Conservation (phyloP, 768 basidiomycete genomes). For the Boletus bicolor region DNA sequence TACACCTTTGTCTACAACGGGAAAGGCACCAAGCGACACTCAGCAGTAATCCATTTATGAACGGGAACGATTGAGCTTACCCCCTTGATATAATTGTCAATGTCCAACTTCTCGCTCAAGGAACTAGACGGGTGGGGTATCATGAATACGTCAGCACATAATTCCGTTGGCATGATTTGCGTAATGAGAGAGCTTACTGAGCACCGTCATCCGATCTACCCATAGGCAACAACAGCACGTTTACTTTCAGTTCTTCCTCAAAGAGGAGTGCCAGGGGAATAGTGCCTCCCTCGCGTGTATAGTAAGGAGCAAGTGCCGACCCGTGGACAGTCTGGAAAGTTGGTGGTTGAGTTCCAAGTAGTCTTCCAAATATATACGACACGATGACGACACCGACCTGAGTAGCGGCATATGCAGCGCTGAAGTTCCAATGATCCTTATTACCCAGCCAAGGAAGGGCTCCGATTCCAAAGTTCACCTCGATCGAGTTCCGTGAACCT, state of each 20-base stretch:
- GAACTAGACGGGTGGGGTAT: constrained; percentile 42
- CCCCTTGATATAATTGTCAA: constrained; percentile 77
- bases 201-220: constrained; percentile 90
- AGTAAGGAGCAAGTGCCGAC: constrained; percentile 56
- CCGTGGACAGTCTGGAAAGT: background rate
- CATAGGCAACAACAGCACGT: constrained; percentile 84
- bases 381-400: constrained; percentile 38
- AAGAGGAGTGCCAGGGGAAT: constrained; percentile 88
- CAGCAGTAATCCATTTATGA: background rate
- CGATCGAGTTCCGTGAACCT: constrained; percentile 71
- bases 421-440: constrained; percentile 82
- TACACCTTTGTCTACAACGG: constrained; percentile 14
- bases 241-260: constrained; percentile 74
- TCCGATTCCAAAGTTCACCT: constrained; percentile 60
- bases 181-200: constrained; percentile 47
- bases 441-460: constrained; percentile 86
- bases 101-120: constrained; percentile 92
- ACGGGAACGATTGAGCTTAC: constrained; percentile 38
- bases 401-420: constrained; percentile 78
- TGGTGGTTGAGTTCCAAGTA: background rate
- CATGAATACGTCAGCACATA: background rate
- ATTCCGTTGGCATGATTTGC: too few species aligned
- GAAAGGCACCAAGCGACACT: background rate
- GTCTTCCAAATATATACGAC: background rate
- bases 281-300: constrained; percentile 83